phyloP scores from a whole-genome alignment of 352 stramenopile species.

The Globisporangium recalcitrans region DNA sequence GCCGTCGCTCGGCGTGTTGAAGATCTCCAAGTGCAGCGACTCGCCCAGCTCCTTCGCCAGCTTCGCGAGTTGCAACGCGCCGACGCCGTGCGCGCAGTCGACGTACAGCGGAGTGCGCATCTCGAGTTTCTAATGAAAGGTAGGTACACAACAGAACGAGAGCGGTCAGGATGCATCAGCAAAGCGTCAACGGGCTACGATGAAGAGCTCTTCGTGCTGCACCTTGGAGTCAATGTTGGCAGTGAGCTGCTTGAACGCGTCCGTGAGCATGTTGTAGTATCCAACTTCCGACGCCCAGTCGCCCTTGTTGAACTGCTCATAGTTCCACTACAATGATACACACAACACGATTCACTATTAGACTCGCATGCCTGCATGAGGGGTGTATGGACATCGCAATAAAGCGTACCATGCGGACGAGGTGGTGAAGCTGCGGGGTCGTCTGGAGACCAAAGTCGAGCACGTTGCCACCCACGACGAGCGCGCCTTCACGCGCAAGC shows the following conservation, averaged over 20 bases:
- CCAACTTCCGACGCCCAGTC: constrained; percentile 89
- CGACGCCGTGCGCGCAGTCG: constrained; percentile 92
- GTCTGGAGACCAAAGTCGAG: constrained; percentile 95
- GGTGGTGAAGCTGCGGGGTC: constrained; percentile 97
- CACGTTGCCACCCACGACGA: constrained; percentile 86
- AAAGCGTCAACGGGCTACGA: too few relatives aligned
- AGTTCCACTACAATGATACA: constrained; percentile 59
- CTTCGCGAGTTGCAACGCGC: constrained; percentile 74
- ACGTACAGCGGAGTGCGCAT: constrained; percentile 82
- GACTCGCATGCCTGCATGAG: too few relatives aligned
- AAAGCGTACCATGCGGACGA: constrained; percentile 86
- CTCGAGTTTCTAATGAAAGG: constrained; percentile 48
- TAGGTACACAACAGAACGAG: not conserved
- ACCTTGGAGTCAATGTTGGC: constrained; percentile 69
- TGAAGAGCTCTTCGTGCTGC: not conserved
- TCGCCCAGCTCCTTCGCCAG: constrained; percentile 75
- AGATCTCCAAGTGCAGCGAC: constrained; percentile 76
- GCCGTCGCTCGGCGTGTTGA: constrained; percentile 76
- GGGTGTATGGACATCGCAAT: too few relatives aligned
- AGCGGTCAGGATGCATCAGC: not conserved
- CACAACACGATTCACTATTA: not conserved
- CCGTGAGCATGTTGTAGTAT: constrained; percentile 94
- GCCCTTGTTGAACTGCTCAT: constrained; percentile 84
- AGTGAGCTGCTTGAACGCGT: constrained; percentile 91
- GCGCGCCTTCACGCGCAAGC: constrained; percentile 84